Percentiles rank a stretch among this genome's conserved stretches.
Evolutionary conservation across 179 eudicot species (phyloP).

Genomic region (Drosera spatulata): DNA sequence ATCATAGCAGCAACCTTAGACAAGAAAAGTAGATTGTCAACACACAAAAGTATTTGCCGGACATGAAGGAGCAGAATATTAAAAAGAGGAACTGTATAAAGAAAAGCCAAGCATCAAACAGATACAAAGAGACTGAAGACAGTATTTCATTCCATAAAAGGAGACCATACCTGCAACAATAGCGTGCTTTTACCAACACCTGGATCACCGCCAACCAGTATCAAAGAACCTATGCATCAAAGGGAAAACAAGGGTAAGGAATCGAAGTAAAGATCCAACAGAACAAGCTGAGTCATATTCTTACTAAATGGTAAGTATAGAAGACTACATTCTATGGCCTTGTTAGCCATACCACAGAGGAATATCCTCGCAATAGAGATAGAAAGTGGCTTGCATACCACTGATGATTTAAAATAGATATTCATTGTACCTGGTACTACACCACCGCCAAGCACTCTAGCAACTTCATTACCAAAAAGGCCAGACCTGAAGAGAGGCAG

Average conservation of each 20-base stretch:
- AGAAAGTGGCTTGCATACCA: no score
- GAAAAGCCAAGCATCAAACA: neutral
- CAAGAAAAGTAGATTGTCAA: slow-evolving; percentile 15
- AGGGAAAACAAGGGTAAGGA: neutral
- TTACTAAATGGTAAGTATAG: no score
- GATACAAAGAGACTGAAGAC: no score
- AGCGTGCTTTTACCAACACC: slow-evolving; percentile 99
- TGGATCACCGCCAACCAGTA: slow-evolving; percentile 97
- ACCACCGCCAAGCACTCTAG: slow-evolving; percentile 95
- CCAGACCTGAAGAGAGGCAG: slow-evolving; percentile 38
- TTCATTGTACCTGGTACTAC: slow-evolving; percentile 66
- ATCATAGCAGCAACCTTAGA: slow-evolving; percentile 81
- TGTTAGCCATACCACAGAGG: no score
- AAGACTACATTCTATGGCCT: no score
- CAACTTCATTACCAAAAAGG: slow-evolving; percentile 73
- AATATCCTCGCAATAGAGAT: no score
- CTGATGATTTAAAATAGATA: no score
- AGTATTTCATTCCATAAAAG: no score
- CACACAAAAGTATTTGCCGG: neutral
- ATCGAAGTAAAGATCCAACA: neutral
- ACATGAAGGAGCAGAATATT: neutral
- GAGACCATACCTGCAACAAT: slow-evolving; percentile 58
- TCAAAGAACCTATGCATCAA: slow-evolving; percentile 57
- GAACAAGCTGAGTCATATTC: neutral
- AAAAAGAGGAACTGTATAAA: neutral